Conservation (phyloP, 2,329 filamentous ascomycete genomes). For the Fusarium nematophilum region DNA sequence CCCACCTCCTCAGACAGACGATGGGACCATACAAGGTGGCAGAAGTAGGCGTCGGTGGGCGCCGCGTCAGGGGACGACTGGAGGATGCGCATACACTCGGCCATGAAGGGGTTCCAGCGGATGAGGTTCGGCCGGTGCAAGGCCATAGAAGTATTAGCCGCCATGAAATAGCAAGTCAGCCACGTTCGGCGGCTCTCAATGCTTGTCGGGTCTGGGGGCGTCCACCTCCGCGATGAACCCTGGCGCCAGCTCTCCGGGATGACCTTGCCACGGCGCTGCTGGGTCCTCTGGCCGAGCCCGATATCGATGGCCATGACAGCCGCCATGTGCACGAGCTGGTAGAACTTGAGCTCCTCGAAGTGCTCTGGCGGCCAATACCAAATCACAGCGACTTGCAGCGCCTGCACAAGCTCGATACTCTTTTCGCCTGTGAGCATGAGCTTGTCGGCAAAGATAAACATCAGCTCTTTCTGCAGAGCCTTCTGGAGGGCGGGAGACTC, state of each 20-base stretch:
- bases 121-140: constrained; percentile 70
- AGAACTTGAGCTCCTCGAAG: constrained; percentile 89
- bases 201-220: constrained; percentile 62
- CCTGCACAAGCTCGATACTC: constrained; percentile 84
- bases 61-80: constrained; percentile 65
- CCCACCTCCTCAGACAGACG: constrained; percentile 76
- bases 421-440: constrained; percentile 82
- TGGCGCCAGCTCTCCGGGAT: constrained; percentile 48
- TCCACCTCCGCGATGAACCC: constrained; percentile 56
- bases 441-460: constrained; percentile 78
- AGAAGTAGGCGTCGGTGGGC: constrained; percentile 67
- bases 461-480: constrained; percentile 74
- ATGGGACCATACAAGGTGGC: constrained; percentile 69
- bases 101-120: constrained; percentile 70
- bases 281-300: constrained; percentile 69
- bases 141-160: constrained; percentile 70
- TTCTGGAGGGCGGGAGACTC: constrained; percentile 68
- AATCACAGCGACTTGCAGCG: constrained; percentile 78
- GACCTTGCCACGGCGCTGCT: constrained; percentile 33
- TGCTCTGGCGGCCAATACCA: constrained; percentile 89
- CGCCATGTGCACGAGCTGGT: constrained; percentile 85
- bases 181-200: constrained; percentile 68
- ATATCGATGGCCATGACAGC: constrained; percentile 87
- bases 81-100: constrained; percentile 68
- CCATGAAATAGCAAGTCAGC: constrained; percentile 69